These are phyloP conservation scores for Cucurbita moschata DNA, from an alignment of 306 rosid genomes.

Conservation along the genomic window DNA sequence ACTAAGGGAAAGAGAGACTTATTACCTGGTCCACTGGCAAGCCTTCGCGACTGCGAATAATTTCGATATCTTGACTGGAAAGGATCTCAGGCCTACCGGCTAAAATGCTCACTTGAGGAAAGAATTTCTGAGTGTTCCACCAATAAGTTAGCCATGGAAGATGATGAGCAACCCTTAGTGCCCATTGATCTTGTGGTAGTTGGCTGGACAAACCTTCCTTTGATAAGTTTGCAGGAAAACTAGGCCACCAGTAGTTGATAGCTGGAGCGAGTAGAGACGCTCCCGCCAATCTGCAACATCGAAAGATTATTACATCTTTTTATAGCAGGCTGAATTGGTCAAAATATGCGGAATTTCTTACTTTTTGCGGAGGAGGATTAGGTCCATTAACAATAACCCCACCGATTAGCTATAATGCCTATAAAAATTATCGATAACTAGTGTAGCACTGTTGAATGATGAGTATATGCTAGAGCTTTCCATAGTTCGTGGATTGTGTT, in stretches of 20 bases:
- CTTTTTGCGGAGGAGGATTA: too few relatives aligned
- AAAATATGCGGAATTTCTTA: too few relatives aligned
- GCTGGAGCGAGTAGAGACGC: slow-evolving; percentile 52
- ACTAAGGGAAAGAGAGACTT: background rate
- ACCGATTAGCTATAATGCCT: background rate
- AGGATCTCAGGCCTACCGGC: slow-evolving; percentile 7
- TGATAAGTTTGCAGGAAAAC: slow-evolving; percentile 56
- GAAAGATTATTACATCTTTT: background rate
- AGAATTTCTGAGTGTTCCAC: slow-evolving; percentile 87
- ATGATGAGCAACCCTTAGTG: slow-evolving; percentile 51
- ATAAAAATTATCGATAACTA: background rate
- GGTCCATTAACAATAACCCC: too few relatives aligned
- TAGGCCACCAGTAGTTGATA: slow-evolving; percentile 70
- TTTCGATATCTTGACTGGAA: slow-evolving; percentile 4
- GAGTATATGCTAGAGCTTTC: too few relatives aligned
- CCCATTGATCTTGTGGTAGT: slow-evolving; percentile 48
- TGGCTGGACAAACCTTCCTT: slow-evolving; percentile 23
- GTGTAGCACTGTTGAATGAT: too few relatives aligned
- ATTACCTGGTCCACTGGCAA: background rate
- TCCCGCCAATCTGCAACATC: slow-evolving; percentile 38
- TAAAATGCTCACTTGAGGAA: slow-evolving; percentile 25
- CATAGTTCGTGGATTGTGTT: background rate
- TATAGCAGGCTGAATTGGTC: background rate
- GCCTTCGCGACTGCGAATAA: background rate
- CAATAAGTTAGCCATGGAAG: slow-evolving; percentile 71